Percentiles rank a stretch among this genome's conserved stretches.
phyloP scores from a whole-genome alignment of 345 rosid genomes.

The Cardiospermum halicacabum region DNA sequence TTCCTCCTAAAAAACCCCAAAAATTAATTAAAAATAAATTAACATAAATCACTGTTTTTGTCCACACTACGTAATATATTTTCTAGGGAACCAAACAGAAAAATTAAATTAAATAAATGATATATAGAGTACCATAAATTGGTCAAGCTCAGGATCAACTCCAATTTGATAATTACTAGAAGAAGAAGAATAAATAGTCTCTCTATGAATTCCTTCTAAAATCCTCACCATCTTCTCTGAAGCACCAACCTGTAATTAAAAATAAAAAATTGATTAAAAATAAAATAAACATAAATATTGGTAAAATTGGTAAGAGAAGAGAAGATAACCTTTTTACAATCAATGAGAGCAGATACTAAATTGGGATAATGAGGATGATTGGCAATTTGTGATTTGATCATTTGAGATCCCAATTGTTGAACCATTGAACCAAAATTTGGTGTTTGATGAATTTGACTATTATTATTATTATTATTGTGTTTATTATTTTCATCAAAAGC shows the following conservation, averaged over 20 bases:
- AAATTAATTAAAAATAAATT: neutral
- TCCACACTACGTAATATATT: neutral
- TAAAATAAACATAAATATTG: neutral
- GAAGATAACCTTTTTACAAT: constrained; percentile 50
- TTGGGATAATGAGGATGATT: constrained; percentile 58
- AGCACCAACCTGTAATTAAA: constrained; percentile 46
- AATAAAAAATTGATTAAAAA: neutral
- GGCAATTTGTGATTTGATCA: constrained; percentile 59
- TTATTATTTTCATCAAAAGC: neutral
- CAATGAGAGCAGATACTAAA: constrained; percentile 49
- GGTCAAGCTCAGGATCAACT: constrained; percentile 63
- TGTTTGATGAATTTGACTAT: constrained; percentile 16
- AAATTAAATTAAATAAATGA: neutral
- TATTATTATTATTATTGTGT: neutral
- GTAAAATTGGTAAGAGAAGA: neutral
- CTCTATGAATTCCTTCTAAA: constrained; percentile 44
- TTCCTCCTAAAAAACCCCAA: constrained; percentile 37
- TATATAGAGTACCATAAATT: constrained; percentile 49
- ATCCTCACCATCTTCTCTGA: constrained; percentile 44
- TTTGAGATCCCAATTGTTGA: constrained; percentile 34
- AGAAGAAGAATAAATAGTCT: constrained; percentile 24
- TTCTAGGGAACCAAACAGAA: constrained; percentile 11
- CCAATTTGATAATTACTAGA: constrained; percentile 28
- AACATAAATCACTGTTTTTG: neutral
- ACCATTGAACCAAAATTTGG: constrained; percentile 15